phyloP scores from a whole-genome alignment of 306 rosid genomes.

The Albizia julibrissin region DNA sequence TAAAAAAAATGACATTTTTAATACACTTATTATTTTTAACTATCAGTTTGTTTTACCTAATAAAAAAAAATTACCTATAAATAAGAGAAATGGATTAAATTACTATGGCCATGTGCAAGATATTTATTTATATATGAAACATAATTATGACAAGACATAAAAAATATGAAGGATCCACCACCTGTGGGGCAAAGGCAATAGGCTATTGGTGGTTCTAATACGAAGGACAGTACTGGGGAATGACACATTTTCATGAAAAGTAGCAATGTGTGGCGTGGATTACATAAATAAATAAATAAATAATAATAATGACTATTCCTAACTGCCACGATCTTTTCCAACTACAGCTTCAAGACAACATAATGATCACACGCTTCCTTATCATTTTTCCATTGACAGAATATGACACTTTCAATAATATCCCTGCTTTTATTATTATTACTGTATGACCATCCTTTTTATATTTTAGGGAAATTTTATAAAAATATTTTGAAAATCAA shows the following conservation, averaged over 20 bases:
- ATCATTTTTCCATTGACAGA: neutral
- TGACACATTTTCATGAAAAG: neutral
- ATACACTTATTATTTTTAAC: too few species aligned
- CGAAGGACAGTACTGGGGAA: neutral
- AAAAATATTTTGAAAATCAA: too few species aligned
- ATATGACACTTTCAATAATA: neutral
- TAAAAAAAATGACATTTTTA: too few species aligned
- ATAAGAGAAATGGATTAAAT: too few species aligned
- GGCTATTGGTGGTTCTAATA: neutral
- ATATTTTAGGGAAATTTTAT: too few species aligned
- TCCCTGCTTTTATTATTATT: too few species aligned
- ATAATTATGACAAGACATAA: neutral
- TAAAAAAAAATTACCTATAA: too few species aligned
- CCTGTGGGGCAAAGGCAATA: neutral
- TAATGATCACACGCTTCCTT: neutral
- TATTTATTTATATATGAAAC: too few species aligned
- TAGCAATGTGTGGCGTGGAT: neutral
- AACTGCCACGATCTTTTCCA: neutral
- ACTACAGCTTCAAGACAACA: neutral
- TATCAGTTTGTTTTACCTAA: too few species aligned
- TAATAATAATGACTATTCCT: neutral
- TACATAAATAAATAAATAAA: neutral
- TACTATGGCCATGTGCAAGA: neutral
- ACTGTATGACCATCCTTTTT: too few species aligned
- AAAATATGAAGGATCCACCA: neutral